These are phyloP conservation scores for Vigna trinervia DNA, from an alignment of 306 rosid species.

Conservation along the genomic window DNA sequence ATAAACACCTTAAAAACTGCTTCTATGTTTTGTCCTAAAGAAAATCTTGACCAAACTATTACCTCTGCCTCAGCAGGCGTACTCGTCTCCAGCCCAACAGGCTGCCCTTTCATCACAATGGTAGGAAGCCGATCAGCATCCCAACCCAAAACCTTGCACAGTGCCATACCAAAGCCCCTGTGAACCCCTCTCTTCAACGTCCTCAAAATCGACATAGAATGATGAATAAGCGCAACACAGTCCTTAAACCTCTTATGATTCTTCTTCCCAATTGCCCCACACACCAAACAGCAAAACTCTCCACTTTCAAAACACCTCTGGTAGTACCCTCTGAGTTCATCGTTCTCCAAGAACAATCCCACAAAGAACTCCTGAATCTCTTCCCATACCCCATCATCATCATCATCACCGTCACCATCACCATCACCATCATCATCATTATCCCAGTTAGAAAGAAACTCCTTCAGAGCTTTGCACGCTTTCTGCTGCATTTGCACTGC, in stretches of 20 bases:
- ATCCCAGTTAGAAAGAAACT: slow-evolving; percentile 34
- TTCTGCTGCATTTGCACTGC: slow-evolving; percentile 49
- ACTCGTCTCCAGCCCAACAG: slow-evolving; percentile 44
- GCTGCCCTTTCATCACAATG: slow-evolving; percentile 57
- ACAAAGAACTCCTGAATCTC: slow-evolving; percentile 51
- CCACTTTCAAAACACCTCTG: slow-evolving; percentile 60
- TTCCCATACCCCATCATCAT: slow-evolving; percentile 26
- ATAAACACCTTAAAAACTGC: no score
- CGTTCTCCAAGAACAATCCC: slow-evolving; percentile 57
- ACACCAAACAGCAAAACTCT: slow-evolving; percentile 73
- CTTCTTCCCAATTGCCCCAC: slow-evolving; percentile 61
- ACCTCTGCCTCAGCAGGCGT: slow-evolving; percentile 44
- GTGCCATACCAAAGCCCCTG: slow-evolving; percentile 61
- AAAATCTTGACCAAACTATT: not conserved
- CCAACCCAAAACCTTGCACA: slow-evolving; percentile 83
- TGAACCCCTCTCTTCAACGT: slow-evolving; percentile 58
- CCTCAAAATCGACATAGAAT: slow-evolving; percentile 51
- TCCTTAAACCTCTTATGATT: slow-evolving; percentile 58
- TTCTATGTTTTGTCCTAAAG: not conserved
- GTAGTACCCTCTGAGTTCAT: slow-evolving; percentile 58
- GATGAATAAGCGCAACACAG: slow-evolving; percentile 69
- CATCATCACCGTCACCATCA: not conserved
- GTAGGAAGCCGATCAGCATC: slow-evolving; percentile 65
- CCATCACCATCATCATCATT: not conserved
- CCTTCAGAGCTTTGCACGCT: slow-evolving; percentile 49